Base-by-base conservation (phyloP, 495 filamentous ascomycete species). In the Poronia punctata region DNA sequence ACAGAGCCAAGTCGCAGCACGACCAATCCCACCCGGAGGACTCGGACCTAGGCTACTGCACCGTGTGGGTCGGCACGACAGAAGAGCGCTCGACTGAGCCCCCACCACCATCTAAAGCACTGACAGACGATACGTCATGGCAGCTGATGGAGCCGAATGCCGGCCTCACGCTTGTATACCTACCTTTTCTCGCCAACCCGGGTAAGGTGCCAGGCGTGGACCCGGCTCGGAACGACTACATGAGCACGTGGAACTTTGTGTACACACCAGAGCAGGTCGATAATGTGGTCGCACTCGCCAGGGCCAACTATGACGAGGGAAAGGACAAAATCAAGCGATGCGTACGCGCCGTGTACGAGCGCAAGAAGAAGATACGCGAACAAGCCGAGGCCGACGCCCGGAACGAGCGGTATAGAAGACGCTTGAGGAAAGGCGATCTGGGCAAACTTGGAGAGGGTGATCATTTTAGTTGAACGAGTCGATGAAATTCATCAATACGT, bases 191-290 rank as follows among this genome's bases (percentile, higher is more conserved):
- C 7, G 78, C 81, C 12, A 96, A 98, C 57, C 72, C 80, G 0
- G 27, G 10, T 1, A 77, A 80, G 14, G 84, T 90, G 1, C 71
- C 72, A 5, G 83, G 77, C 35, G 82, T 96, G 18, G 80, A 95
- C 56, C 90, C 92, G 0, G 75, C 82, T 23, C 76, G 70, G 9
- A 79, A 75, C 42, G 84, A 88, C 35, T 98, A 88, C 67, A 75
- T 96, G 61, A 85, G 79, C 49, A 98, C 92, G 1, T 97, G 92
- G 92, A 98, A 96, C 59, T 96, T 96, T 56, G 79, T 94, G 29
- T 96, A 94, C 62, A 88, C 84, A 23, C 84, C 88, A 0, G 75
- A 86, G 40, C 80, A 96, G 53, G 72, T 96, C 32, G 89, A 95
- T 38, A 71, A 75, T 16, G 83, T 90, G 0, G 80, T 93, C 7